These are phyloP conservation scores for Mentha longifolia DNA, from an alignment of 257 asterid species.

Conservation along the genomic window DNA sequence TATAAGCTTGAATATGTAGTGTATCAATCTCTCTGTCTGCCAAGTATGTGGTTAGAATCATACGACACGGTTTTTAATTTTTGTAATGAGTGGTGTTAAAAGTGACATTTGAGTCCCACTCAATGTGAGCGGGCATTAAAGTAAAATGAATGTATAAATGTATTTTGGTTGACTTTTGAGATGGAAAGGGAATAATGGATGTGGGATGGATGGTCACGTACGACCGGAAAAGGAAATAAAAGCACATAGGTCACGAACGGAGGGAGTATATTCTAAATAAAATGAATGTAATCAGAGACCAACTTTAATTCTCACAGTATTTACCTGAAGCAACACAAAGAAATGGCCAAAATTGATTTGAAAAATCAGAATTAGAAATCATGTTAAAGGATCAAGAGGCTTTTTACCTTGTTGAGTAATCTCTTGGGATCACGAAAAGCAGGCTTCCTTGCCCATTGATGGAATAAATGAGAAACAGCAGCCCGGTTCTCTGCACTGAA, in stretches of 20 bases:
- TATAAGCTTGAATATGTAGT: constrained; percentile 10
- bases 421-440: constrained; percentile 96
- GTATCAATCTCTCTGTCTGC: background rate
- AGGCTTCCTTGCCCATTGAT: constrained; percentile 93
- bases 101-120: no score
- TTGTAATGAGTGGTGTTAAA: no score
- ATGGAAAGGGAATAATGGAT: no score
- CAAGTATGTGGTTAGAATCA: no score
- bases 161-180: no score
- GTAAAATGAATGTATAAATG: no score
- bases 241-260: no score
- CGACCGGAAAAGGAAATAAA: no score
- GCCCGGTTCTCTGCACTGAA: constrained; percentile 73
- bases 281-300: constrained; percentile 3
- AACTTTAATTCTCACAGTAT: background rate
- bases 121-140: no score
- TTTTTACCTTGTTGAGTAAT: constrained; percentile 77
- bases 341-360: constrained; percentile 7
- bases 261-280: background rate
- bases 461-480: constrained; percentile 84
- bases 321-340: constrained; percentile 21
- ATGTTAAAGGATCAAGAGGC: constrained; percentile 19
- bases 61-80: no score
- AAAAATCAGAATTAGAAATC: constrained; percentile 9
- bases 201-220: no score